Conservation (phyloP, 1,284 basidiomycete genomes). For the Puccinia horiana region DNA sequence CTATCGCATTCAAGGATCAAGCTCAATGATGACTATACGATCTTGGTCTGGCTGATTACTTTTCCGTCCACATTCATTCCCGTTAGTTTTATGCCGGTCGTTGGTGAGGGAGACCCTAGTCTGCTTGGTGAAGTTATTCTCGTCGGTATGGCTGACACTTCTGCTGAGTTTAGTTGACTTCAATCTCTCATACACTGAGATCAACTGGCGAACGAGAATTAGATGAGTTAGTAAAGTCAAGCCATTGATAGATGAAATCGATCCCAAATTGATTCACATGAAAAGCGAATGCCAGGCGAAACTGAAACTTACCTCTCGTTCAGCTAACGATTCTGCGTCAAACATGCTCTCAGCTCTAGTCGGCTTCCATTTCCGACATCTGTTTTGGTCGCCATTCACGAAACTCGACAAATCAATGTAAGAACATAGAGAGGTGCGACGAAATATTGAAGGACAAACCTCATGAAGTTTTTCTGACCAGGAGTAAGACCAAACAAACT, state of each 20-base stretch:
- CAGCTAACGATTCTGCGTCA: slow-evolving; percentile 3
- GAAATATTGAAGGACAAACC: slow-evolving; percentile 10
- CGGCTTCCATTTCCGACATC: slow-evolving; percentile 26
- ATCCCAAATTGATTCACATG: not conserved
- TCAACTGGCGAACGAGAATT: not conserved
- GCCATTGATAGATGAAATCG: not conserved
- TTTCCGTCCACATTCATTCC: not conserved
- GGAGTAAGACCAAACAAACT: slow-evolving; percentile 38
- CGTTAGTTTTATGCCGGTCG: not conserved
- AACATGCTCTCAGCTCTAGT: not conserved
- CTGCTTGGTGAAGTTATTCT: not conserved
- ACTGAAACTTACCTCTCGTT: slow-evolving; percentile 6
- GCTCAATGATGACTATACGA: slow-evolving; percentile 6
- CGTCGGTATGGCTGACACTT: slow-evolving; percentile 6
- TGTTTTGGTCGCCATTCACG: not conserved
- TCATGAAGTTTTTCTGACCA: slow-evolving; percentile 45
- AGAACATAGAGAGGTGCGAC: too few species aligned
- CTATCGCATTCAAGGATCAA: not conserved
- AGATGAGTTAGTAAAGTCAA: not conserved
- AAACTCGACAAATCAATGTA: too few species aligned
- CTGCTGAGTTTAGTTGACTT: not conserved
- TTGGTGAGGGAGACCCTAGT: not conserved
- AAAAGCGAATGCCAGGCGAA: not conserved
- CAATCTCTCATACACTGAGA: not conserved
- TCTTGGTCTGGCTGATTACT: not conserved